Evolutionary conservation across 208 protist genomes (phyloP).

Genomic region (Leishmania martiniquensis): DNA sequence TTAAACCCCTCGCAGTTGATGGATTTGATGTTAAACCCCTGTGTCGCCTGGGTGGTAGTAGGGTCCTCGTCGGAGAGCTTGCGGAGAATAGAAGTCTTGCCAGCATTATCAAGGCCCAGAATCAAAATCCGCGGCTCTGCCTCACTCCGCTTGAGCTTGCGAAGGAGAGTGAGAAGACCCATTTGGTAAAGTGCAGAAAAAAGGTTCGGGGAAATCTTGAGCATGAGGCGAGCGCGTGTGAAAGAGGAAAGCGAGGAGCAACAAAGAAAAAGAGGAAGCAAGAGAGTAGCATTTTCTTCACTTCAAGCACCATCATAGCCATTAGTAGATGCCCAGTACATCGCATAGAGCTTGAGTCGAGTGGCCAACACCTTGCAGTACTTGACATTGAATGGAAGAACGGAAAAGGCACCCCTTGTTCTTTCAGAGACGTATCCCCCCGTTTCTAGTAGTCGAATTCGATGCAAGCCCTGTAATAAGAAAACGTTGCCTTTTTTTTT

Average conservation of each 20-base stretch:
- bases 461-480: background rate
- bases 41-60: conserved; percentile 96
- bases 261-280: background rate
- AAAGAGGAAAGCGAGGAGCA: background rate
- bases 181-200: conserved; percentile 60
- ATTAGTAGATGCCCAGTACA: background rate
- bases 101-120: conserved; percentile 98
- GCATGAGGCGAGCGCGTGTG: background rate
- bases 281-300: background rate
- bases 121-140: conserved; percentile 96
- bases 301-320: background rate
- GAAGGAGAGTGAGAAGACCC: conserved; percentile 95
- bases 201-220: conserved; percentile 7
- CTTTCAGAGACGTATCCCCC: background rate
- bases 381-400: background rate
- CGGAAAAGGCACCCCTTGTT: background rate
- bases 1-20: conserved; percentile 96
- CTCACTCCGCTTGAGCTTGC: conserved; percentile 94
- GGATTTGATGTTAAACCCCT: conserved; percentile 99
- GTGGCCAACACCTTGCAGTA: background rate
- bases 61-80: conserved; percentile 96
- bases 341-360: background rate
- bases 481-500: background rate
- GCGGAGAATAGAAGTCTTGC: conserved; percentile 98
- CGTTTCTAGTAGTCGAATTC: too few species aligned